These are phyloP conservation scores for Gaertneriomyces semiglobifer DNA, from an alignment of 192 early-diverging fungal genomes.

Conservation along the genomic window DNA sequence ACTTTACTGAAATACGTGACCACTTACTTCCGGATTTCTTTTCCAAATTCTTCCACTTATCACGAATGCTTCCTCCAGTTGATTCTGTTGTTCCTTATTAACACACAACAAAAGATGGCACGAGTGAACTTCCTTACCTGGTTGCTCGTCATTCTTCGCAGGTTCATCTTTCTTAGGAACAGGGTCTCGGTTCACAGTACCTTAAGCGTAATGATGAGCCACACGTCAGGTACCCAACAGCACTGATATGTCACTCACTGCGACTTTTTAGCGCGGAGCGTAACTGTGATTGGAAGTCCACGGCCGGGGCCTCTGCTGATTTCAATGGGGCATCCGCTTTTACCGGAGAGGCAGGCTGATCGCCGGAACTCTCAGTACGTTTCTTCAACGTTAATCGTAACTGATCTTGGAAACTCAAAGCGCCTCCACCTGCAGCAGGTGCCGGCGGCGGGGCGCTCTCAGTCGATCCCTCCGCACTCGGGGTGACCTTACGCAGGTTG, in stretches of 20 bases:
- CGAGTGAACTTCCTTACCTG: background rate
- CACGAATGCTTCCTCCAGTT: conserved; percentile 8
- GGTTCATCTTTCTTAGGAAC: too few species aligned
- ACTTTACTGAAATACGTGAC: too few species aligned
- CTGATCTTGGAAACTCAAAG: conserved; percentile 25
- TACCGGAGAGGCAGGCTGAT: background rate
- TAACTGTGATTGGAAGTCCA: conserved; percentile 32
- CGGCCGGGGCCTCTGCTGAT: conserved; percentile 2
- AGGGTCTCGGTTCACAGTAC: too few species aligned
- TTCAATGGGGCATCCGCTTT: background rate
- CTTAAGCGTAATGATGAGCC: too few species aligned
- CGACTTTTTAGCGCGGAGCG: conserved; percentile 19
- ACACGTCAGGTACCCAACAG: too few species aligned
- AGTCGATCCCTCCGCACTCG: conserved; percentile 1
- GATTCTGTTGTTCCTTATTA: background rate
- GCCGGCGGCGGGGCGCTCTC: background rate
- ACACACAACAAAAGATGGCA: background rate
- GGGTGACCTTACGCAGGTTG: conserved; percentile 18
- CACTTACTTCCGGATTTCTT: background rate
- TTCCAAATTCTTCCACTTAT: conserved; percentile 24
- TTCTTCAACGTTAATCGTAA: conserved; percentile 24
- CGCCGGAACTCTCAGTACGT: background rate
- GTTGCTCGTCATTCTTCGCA: too few species aligned
- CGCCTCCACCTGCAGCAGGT: conserved; percentile 7
- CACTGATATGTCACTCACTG: conserved; percentile 2